These are phyloP conservation scores for Metarhizium album DNA, from an alignment of 2,329 filamentous ascomycete genomes.

Conservation along the genomic window DNA sequence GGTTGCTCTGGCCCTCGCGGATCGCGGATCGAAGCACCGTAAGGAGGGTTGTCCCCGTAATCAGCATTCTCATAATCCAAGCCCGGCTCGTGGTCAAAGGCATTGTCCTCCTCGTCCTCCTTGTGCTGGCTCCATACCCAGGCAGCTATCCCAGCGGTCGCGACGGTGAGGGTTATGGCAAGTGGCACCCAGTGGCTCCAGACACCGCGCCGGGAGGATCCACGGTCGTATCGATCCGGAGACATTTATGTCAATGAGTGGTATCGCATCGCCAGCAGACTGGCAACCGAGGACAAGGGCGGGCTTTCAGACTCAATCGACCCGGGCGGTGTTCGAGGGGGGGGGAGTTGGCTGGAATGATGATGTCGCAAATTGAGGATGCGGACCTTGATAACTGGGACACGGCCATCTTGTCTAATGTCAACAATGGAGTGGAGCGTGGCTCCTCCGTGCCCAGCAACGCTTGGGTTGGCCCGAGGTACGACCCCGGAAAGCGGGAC, in stretches of 20 bases:
- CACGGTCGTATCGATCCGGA: slow-evolving; percentile 45
- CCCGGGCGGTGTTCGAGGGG: neutral
- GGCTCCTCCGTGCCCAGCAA: slow-evolving; percentile 7
- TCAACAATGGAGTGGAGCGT: slow-evolving; percentile 10
- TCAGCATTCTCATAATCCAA: slow-evolving; percentile 37
- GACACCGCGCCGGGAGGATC: slow-evolving; percentile 48
- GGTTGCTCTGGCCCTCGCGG: slow-evolving; percentile 22
- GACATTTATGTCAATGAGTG: slow-evolving; percentile 37
- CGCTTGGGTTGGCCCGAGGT: slow-evolving; percentile 7
- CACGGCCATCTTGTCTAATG: neutral
- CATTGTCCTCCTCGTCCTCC: slow-evolving; percentile 61
- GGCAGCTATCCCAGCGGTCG: slow-evolving; percentile 73
- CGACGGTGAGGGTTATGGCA: slow-evolving; percentile 74
- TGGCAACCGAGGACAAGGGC: slow-evolving; percentile 6
- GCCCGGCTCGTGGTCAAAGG: slow-evolving; percentile 39
- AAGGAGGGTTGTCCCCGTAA: slow-evolving; percentile 42
- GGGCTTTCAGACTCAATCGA: neutral
- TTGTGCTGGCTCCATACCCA: slow-evolving; percentile 91
- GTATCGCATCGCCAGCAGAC: slow-evolving; percentile 23
- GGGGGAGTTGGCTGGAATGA: neutral
- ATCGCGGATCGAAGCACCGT: slow-evolving; percentile 30
- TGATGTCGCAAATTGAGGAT: slow-evolving; percentile 1
- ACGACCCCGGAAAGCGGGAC: slow-evolving; percentile 1
- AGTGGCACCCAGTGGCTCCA: slow-evolving; percentile 86
- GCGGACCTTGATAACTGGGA: neutral